A percentile compares a stretch with the other conserved stretches of the same genome.
Conservation (phyloP, 2,329 filamentous ascomycete species). For the Fusarium sp. region DNA sequence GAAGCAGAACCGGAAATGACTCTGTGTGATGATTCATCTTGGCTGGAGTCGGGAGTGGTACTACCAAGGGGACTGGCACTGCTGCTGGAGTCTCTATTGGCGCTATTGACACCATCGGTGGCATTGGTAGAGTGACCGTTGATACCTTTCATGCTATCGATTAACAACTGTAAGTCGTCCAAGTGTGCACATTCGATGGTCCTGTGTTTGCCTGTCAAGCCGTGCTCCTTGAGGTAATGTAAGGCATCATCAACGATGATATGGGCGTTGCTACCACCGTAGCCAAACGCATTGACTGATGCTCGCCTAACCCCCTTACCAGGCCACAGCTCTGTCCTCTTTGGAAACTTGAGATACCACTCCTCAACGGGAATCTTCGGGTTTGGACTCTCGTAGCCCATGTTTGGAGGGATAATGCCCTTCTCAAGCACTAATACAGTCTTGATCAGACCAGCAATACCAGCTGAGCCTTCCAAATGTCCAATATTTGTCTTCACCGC, state of each 20-base stretch:
- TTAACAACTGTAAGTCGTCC: neutral
- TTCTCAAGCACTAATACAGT: conserved; percentile 8
- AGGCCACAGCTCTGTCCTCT: conserved; percentile 7
- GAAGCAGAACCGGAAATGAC: neutral
- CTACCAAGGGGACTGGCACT: too few relatives aligned
- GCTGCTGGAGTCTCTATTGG: neutral
- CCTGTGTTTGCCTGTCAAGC: conserved; percentile 3
- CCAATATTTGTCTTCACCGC: conserved; percentile 16
- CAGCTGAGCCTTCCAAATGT: conserved; percentile 1
- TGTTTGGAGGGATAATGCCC: conserved; percentile 6
- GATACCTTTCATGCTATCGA: neutral
- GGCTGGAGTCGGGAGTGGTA: neutral
- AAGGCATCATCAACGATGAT: conserved; percentile 20
- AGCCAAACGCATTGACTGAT: conserved; percentile 20
- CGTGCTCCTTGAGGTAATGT: neutral
- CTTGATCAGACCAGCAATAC: conserved; percentile 15
- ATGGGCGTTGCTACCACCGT: conserved; percentile 22
- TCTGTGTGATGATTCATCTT: neutral
- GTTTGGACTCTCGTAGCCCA: conserved; percentile 7
- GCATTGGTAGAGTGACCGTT: neutral
- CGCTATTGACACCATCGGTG: neutral
- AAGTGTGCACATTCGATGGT: neutral
- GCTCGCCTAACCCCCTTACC: neutral
- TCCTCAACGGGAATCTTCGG: conserved; percentile 13
- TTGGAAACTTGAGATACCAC: conserved; percentile 19